These are phyloP conservation scores for Psilocybe mexicana DNA, from an alignment of 1,284 basidiomycete genomes.

Conservation along the genomic window DNA sequence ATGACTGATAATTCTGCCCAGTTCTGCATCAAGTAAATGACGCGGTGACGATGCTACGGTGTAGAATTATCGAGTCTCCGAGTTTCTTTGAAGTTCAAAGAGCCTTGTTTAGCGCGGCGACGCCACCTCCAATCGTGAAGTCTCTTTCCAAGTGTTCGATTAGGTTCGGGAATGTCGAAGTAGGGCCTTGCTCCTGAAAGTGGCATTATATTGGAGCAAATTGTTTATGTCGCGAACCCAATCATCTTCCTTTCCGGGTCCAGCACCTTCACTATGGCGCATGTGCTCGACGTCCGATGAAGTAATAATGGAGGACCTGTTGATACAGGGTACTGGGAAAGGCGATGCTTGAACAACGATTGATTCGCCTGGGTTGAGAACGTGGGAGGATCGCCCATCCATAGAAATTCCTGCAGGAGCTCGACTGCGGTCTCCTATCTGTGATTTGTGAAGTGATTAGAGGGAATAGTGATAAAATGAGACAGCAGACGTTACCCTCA, in stretches of 20 bases:
- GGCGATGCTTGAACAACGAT: conserved; percentile 85
- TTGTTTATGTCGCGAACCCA: conserved; percentile 98
- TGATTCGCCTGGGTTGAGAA: conserved; percentile 81
- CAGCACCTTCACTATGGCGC: conserved; percentile 50
- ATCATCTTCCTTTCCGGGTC: conserved; percentile 84
- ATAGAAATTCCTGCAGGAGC: conserved; percentile 89
- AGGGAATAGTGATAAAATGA: background rate
- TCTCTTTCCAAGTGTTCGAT: background rate
- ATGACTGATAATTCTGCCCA: background rate
- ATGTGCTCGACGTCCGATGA: conserved; percentile 44
- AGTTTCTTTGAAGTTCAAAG: background rate
- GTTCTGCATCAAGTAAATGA: background rate
- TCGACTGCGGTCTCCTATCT: conserved; percentile 87
- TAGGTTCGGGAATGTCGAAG: conserved; percentile 63
- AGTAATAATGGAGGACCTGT: conserved; percentile 73
- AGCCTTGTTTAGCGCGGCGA: no score
- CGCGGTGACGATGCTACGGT: background rate
- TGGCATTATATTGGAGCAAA: conserved; percentile 87
- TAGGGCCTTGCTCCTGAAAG: conserved; percentile 85
- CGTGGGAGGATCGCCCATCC: conserved; percentile 85
- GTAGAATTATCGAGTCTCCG: background rate
- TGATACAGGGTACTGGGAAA: conserved; percentile 92
- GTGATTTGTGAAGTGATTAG: conserved; percentile 3
- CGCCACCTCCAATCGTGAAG: background rate
- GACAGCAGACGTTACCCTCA: conserved; percentile 57